A percentile compares a stretch with the other conserved stretches of the same genome.
Conservation (phyloP, 148 eudicot genomes). For the Chenopodium suecicum region DNA sequence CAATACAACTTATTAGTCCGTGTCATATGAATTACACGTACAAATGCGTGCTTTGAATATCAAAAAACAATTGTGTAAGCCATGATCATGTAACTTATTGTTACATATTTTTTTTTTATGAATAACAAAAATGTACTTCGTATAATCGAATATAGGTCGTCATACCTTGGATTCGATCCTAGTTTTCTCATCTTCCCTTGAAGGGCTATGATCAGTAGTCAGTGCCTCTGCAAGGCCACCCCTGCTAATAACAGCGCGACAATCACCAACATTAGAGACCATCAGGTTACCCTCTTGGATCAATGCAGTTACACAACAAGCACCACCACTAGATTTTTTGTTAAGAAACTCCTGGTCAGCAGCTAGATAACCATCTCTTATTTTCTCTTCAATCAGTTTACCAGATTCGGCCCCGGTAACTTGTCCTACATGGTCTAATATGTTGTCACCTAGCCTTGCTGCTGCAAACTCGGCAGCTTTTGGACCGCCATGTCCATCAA, state of each 20-base stretch:
- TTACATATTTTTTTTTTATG: no score
- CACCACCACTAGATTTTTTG: constrained; percentile 44
- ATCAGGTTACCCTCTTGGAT: constrained; percentile 39
- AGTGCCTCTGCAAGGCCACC: constrained; percentile 62
- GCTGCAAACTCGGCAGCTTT: constrained; percentile 68
- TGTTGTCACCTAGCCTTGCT: constrained; percentile 41
- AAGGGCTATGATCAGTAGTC: constrained; percentile 58
- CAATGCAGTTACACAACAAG: constrained; percentile 58
- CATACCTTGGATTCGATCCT: constrained; percentile 49
- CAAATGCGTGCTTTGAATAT: no score
- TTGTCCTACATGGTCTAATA: constrained; percentile 38
- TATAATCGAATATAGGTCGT: not conserved
- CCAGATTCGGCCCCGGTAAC: constrained; percentile 17
- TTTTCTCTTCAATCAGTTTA: constrained; percentile 28
- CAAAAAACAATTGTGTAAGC: no score
- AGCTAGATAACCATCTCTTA: constrained; percentile 47
- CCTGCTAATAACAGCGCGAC: constrained; percentile 63
- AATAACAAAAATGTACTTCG: not conserved
- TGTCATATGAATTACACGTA: no score
- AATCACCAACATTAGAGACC: constrained; percentile 70
- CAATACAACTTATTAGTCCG: not conserved
- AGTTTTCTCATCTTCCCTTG: constrained; percentile 42
- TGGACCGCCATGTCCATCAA: constrained; percentile 78
- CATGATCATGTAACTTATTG: not conserved
- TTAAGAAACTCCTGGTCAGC: constrained; percentile 49